Evolutionary conservation across 2,329 filamentous ascomycete species (phyloP), one percentile per base, ranked within the genome.

Genomic region (Zelopaecilomyces penicillatus): DNA sequence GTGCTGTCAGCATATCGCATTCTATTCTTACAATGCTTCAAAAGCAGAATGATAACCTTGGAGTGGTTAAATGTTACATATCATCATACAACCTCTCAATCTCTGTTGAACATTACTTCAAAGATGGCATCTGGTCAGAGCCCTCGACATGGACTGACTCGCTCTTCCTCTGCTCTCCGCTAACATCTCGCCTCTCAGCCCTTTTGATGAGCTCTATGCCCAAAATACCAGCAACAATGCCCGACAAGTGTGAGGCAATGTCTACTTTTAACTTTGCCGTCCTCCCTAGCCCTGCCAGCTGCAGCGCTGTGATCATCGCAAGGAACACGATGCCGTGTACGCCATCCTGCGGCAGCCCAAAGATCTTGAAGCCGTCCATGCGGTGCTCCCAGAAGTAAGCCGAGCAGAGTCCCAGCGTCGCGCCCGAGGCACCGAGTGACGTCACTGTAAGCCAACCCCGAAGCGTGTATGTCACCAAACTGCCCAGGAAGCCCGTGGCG

Each of bases 391-490:
- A 79, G 53, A 82, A 77, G 60, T 78, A 84, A 1, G 80, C 79
- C 2, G 73, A 73, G 6, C 76, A 58, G 26, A 87, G 56, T 26
- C 82, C 83, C 50, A 78, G 73, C 5, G 82, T 67, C 32, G 76
- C 78, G 8, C 79, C 82, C 5, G 81, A 85, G 2, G 81, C 80
- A n/a, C 85, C 85, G 7, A 85, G 67, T 2, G 76, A 75, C 33
- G 80, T 70, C 42, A 68, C 64, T 9, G 63, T 57, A 40, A 79
- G 55, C 53, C 66, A 62, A 10, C 68, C 65, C 41, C 67, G 58
- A 43, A 75, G 58, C 39, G 75, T 72, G 46, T 75, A 68, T 39
- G 63, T 62, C 29, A 66, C 54, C 47, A 88, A 65, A 37, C 76
- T 79, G n/a, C 70, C 66, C 48, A 82, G 72, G 47, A 77, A 79